Evolutionary conservation across 2,329 filamentous ascomycete genomes (phyloP).

Genomic region (Neurospora sp.): DNA sequence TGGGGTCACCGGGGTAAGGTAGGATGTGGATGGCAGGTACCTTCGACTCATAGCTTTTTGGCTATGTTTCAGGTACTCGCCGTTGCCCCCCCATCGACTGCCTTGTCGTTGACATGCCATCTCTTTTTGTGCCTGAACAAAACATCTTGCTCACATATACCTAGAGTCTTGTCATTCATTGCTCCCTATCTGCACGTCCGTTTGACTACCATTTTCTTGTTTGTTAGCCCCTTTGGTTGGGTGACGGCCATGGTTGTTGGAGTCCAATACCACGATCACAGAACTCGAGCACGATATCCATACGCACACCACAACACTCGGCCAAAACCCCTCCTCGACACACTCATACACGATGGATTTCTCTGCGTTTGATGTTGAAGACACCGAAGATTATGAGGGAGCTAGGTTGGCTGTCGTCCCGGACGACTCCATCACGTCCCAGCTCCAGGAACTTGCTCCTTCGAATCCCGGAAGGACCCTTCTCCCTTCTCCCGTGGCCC

Average conservation of each 20-base stretch:
- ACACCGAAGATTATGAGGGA: not conserved
- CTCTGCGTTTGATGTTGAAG: not conserved
- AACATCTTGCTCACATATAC: not conserved
- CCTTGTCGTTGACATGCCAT: not conserved
- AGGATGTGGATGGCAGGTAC: not conserved
- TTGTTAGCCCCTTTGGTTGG: not conserved
- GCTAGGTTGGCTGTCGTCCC: slow-evolving; percentile 14
- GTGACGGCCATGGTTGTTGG: not conserved
- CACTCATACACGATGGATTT: not conserved
- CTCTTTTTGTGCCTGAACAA: not conserved
- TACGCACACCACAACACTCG: not conserved
- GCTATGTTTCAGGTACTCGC: not conserved
- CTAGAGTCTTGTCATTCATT: not conserved
- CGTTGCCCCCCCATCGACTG: not conserved
- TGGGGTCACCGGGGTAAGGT: not conserved
- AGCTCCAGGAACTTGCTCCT: slow-evolving; percentile 10
- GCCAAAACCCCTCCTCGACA: not conserved
- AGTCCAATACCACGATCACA: not conserved
- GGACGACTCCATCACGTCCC: slow-evolving; percentile 12
- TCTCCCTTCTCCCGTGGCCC: slow-evolving; percentile 47
- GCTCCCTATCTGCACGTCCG: not conserved
- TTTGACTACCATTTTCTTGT: not conserved
- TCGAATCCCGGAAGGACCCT: slow-evolving; percentile 22
- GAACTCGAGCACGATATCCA: not conserved
- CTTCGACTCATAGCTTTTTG: not conserved